Evolutionary conservation across 257 asterid species (phyloP).

Genomic region (Gardenia jasminoides): DNA sequence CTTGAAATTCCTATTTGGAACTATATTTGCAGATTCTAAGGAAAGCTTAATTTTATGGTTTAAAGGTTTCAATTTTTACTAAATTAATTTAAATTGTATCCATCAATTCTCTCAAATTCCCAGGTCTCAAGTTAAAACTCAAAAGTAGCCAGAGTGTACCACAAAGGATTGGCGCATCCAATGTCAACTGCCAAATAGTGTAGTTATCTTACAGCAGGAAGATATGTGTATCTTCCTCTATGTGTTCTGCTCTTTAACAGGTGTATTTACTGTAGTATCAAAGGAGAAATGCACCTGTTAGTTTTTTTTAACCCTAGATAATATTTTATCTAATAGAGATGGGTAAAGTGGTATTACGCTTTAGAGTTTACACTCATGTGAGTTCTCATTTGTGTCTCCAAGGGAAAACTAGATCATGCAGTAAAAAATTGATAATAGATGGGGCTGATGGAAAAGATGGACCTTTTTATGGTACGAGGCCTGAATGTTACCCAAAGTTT

Average conservation of each 20-base stretch:
- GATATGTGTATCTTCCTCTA: background rate
- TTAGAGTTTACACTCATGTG: background rate
- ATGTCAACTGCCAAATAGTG: no score
- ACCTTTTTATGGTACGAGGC: background rate
- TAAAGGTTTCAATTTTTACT: no score
- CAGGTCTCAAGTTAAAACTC: background rate
- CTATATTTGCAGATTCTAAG: no score
- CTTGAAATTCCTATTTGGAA: no score
- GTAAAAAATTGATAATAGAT: background rate
- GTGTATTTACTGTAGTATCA: background rate
- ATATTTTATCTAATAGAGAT: no score
- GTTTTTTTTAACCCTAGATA: no score
- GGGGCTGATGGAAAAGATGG: background rate
- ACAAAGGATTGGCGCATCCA: no score
- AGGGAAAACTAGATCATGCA: background rate
- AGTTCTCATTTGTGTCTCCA: background rate
- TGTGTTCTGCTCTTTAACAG: background rate
- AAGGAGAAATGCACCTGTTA: background rate
- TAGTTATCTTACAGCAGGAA: background rate
- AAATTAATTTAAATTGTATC: background rate
- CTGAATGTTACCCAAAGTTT: background rate
- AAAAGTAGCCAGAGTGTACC: no score
- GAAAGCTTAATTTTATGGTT: no score
- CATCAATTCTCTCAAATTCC: background rate
- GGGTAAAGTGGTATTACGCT: background rate